Conservation (phyloP, 345 rosid species). For the Gossypioides kirkii region DNA sequence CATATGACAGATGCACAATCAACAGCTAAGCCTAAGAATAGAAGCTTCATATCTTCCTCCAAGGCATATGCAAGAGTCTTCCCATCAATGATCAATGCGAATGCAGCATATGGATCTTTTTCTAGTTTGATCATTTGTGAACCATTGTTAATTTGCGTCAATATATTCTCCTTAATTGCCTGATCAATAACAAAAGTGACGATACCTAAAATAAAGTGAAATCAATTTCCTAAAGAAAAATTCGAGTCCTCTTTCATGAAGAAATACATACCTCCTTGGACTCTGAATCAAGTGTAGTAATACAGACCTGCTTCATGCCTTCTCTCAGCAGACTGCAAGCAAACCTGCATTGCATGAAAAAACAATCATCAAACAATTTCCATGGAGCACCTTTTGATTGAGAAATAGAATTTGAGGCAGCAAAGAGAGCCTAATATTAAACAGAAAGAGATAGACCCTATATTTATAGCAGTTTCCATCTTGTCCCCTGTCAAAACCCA, state of each 20-base stretch:
- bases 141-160: slow-evolving; percentile 78
- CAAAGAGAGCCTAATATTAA: slow-evolving; percentile 10
- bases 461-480: slow-evolving; percentile 99
- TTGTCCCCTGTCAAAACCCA: slow-evolving; percentile 99
- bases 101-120: slow-evolving; percentile 87
- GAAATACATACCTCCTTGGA: slow-evolving; percentile 48
- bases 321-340: slow-evolving; percentile 92
- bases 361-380: slow-evolving; percentile 8
- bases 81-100: slow-evolving; percentile 91
- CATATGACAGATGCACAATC: slow-evolving; percentile 96
- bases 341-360: slow-evolving; percentile 47
- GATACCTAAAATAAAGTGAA: slow-evolving; percentile 21
- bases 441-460: slow-evolving; percentile 55
- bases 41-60: slow-evolving; percentile 83
- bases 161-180: slow-evolving; percentile 66
- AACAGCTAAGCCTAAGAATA: slow-evolving; percentile 81
- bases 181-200: slow-evolving; percentile 32
- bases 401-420: slow-evolving; percentile 12
- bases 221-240: slow-evolving; percentile 19
- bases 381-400: slow-evolving; percentile 1
- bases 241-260: slow-evolving; percentile 12
- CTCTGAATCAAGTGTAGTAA: slow-evolving; percentile 51
- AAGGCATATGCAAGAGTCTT: slow-evolving; percentile 74
- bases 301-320: slow-evolving; percentile 90
- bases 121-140: slow-evolving; percentile 83